A percentile compares a stretch with the other conserved stretches of the same genome.
Evolutionary conservation across 306 rosid species (phyloP).

Genomic region (Prinsepia uniflora): DNA sequence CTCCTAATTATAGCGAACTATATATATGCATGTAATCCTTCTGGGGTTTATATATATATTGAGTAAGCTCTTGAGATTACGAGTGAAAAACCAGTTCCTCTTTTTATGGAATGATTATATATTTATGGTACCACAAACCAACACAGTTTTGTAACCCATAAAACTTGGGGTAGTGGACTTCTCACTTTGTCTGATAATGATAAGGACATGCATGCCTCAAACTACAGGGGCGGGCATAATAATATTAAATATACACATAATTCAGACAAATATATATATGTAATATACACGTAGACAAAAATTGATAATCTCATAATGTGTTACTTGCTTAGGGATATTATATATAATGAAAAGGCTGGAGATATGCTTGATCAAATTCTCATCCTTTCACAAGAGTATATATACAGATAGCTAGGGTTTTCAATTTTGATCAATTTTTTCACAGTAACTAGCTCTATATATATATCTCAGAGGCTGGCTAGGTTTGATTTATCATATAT

Average conservation of each 20-base stretch:
- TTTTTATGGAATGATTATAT: neutral
- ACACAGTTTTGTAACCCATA: neutral
- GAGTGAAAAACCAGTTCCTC: conserved; percentile 9
- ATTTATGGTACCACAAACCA: too few species aligned
- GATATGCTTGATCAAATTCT: neutral
- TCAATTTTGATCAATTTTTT: neutral
- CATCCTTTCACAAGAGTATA: neutral
- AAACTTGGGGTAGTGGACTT: conserved; percentile 1
- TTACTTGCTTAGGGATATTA: too few species aligned
- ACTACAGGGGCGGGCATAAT: neutral
- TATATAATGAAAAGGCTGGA: neutral
- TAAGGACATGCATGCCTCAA: neutral
- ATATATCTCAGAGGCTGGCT: too few species aligned
- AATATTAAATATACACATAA: too few species aligned
- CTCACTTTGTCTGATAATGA: neutral
- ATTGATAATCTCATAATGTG: neutral
- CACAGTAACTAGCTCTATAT: neutral
- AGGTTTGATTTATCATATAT: too few species aligned
- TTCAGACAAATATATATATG: neutral
- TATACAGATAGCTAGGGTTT: neutral
- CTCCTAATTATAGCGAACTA: neutral
- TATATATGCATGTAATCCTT: neutral
- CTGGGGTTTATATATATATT: neutral
- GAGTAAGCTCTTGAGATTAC: neutral
- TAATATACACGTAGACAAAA: neutral